Conservation (phyloP, 805 yeast species). For the Candida boidinii region DNA sequence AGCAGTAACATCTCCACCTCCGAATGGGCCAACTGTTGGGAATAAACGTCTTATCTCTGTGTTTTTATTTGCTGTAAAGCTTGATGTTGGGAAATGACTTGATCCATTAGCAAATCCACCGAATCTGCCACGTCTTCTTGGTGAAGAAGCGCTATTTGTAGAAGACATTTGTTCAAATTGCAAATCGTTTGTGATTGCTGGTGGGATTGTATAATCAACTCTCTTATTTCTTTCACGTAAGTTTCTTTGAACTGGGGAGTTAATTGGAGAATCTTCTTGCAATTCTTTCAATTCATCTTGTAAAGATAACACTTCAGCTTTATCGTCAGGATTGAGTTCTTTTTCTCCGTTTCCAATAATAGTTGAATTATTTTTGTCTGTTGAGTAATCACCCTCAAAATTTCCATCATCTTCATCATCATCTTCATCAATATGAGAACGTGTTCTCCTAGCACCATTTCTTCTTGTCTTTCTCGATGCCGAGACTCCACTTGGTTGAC, state of each 20-base stretch:
- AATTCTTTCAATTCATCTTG: conserved; percentile 62
- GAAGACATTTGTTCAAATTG: conserved; percentile 17
- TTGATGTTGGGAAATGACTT: conserved; percentile 22
- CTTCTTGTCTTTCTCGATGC: not conserved
- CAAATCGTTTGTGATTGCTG: conserved; percentile 51
- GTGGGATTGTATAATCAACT: conserved; percentile 76
- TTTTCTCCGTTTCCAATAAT: conserved; percentile 8
- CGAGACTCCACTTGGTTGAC: conserved; percentile 1
- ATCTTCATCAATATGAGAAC: conserved; percentile 1
- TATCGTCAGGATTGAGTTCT: conserved; percentile 3
- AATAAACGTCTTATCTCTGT: conserved; percentile 58
- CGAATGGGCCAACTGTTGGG: conserved; percentile 96
- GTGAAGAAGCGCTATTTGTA: conserved; percentile 10
- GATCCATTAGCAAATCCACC: conserved; percentile 21
- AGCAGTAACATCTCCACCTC: conserved; percentile 88
- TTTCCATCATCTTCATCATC: too few species aligned
- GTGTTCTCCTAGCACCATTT: not conserved
- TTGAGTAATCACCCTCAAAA: conserved; percentile 6
- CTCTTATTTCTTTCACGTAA: conserved; percentile 62
- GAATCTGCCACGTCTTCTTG: conserved; percentile 8
- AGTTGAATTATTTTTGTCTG: conserved; percentile 9
- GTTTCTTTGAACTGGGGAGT: conserved; percentile 39
- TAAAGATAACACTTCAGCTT: conserved; percentile 28
- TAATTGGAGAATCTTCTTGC: conserved; percentile 47
- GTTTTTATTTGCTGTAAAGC: conserved; percentile 15